A percentile compares a stretch with the other conserved stretches of the same genome.
Conservation (phyloP, 2,329 filamentous ascomycete genomes). For the Botrytis paeoniae region DNA sequence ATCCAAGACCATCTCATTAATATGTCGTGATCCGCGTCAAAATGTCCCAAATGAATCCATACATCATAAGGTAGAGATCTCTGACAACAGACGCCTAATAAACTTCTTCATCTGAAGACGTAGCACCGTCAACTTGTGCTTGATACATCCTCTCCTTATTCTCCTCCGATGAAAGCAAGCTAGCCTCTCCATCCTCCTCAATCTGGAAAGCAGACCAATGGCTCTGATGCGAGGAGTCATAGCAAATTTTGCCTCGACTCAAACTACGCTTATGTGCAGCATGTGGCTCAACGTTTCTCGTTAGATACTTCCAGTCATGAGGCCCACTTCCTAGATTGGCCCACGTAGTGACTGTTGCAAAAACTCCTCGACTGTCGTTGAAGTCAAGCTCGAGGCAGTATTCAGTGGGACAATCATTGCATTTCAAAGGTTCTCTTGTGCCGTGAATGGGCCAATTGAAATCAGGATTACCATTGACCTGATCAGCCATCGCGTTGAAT, state of each 20-base stretch:
- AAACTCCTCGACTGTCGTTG: not conserved
- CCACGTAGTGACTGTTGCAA: not conserved
- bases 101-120: not conserved
- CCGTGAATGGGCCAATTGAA: not conserved
- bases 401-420: not conserved
- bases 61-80: not conserved
- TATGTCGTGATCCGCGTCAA: not conserved
- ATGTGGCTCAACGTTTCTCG: not conserved
- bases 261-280: not conserved
- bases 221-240: not conserved
- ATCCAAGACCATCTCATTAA: not conserved
- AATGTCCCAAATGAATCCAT: not conserved
- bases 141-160: not conserved
- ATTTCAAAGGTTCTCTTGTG: not conserved
- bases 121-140: not conserved
- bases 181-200: not conserved
- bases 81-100: not conserved
- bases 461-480: not conserved
- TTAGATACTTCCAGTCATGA: not conserved
- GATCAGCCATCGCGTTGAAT: not conserved
- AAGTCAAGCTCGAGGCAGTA: not conserved
- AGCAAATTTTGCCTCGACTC: not conserved
- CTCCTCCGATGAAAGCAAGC: not conserved
- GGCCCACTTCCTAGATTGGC: not conserved
- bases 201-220: not conserved